Evolutionary conservation across 148 eudicot genomes (phyloP), one percentile per base, ranked within the genome.

Genomic region (Camellia sinensis): DNA sequence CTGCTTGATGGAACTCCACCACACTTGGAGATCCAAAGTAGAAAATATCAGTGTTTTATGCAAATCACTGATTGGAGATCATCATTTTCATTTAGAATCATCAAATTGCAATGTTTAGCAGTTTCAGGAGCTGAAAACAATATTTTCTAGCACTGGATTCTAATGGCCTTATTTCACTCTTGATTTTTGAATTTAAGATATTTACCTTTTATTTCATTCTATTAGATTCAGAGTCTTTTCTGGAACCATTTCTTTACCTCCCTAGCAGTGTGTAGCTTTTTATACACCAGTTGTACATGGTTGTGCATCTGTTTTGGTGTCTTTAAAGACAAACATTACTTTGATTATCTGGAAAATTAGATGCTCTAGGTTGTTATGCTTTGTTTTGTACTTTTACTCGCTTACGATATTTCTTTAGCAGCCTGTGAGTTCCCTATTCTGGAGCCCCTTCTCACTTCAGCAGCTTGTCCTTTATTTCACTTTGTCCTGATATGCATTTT

Each of bases 401-500:
- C 17, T 12, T 71, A 50, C 8, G 19, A 21, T n/a, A 21, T 72
- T 72, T 53, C 41, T 72, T 8, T 52, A 48, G 19, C 29, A 50
- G 50, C 22, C 46, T 73, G 62, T n/a, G 21, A n/a, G 60, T 75
- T 15, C 54, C 37, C 29, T 14, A 15, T 40, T 1, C 13, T 46
- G 40, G 21, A 11, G 17, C 7, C 52, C 52, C 7, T 17, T 4
- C 19, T 15, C 21, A 64, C n/a, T 66, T 77, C 56, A 19, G 14
- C 44, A 4, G 7, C 19, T 43, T 75, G 40, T 75, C 64, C 22
- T 7, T 73, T 46, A 13, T 43, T 40, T 59, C 64, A 48, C 52
- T 37, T 12, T 4, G 14, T 45, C 19, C 77, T 67, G 64, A 81
- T 82, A 8, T 59, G 71, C 46, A 75, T 50, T 43, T 64, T 64